Evolutionary conservation across 2,329 filamentous ascomycete species (phyloP).

Genomic region (Pestalotiopsis sp.): DNA sequence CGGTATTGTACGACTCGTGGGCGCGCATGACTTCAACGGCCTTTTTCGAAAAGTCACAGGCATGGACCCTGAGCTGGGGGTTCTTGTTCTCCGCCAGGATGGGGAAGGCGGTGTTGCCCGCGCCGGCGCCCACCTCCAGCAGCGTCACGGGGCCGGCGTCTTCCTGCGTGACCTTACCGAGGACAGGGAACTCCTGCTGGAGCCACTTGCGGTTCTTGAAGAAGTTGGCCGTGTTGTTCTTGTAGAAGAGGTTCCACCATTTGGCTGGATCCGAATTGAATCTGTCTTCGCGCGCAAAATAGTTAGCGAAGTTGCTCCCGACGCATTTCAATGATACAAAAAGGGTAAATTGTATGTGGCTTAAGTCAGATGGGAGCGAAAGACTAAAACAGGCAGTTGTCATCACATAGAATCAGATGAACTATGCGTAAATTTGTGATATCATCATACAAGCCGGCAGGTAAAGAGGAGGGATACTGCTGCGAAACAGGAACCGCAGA

Average conservation of each 20-base stretch:
- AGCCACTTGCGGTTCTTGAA: constrained; percentile 99
- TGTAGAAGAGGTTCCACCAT: constrained; percentile 99
- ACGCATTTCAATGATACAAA: constrained; percentile 12
- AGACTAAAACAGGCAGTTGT: constrained; percentile 61
- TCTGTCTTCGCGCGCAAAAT: constrained; percentile 60
- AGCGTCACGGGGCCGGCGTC: constrained; percentile 71
- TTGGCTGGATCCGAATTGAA: constrained; percentile 91
- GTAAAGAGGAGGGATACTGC: background rate
- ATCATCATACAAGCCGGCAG: constrained; percentile 53
- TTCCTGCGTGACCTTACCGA: constrained; percentile 73
- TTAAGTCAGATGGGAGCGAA: constrained; percentile 74
- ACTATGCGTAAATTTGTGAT: constrained; percentile 61
- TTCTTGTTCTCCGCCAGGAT: constrained; percentile 85
- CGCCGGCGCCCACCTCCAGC: constrained; percentile 91
- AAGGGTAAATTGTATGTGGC: constrained; percentile 20
- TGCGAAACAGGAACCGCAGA: background rate
- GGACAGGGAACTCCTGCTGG: constrained; percentile 89
- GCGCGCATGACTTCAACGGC: constrained; percentile 90
- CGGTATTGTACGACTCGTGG: constrained; percentile 73
- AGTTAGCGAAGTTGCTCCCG: constrained; percentile 12
- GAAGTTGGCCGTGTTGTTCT: constrained; percentile 95
- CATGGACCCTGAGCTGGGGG: constrained; percentile 78
- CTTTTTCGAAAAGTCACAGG: constrained; percentile 94
- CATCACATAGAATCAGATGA: constrained; percentile 69
- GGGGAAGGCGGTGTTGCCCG: constrained; percentile 95